Conservation (phyloP, 1,284 basidiomycete species). For the Malassezia vespertilionis region DNA sequence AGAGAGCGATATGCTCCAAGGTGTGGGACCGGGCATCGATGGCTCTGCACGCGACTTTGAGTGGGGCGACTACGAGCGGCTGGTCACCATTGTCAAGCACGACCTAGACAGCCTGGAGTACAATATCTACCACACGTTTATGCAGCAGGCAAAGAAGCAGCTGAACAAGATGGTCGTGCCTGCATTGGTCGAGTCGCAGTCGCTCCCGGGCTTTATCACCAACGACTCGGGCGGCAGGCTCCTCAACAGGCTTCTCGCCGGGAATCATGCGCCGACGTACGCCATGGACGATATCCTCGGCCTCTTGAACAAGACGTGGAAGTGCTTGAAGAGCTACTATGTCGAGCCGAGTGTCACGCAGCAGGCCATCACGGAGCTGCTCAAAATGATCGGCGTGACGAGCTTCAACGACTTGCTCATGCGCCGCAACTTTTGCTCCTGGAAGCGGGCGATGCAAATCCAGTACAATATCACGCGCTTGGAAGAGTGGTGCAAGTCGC, state of each 20-base stretch:
- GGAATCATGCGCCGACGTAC: conserved; percentile 74
- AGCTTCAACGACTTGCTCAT: conserved; percentile 98
- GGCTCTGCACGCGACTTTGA: conserved; percentile 84
- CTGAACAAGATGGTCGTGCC: conserved; percentile 97
- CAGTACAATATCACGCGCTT: conserved; percentile 56
- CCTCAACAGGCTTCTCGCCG: conserved; percentile 74
- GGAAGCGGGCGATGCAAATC: conserved; percentile 68
- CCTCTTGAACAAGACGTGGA: conserved; percentile 94
- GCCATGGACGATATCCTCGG: conserved; percentile 98
- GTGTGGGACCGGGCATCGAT: conserved; percentile 82
- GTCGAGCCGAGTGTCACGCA: conserved; percentile 96
- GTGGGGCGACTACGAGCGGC: conserved; percentile 91
- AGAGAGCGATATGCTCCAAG: conserved; percentile 94
- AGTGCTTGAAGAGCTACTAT: conserved; percentile 95
- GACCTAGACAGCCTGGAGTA: conserved; percentile 97
- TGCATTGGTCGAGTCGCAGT: conserved; percentile 92
- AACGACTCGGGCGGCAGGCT: conserved; percentile 82
- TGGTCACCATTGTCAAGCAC: conserved; percentile 95
- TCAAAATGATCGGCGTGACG: conserved; percentile 91
- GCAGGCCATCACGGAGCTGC: conserved; percentile 87
- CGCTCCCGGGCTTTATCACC: conserved; percentile 91
- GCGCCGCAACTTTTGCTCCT: conserved; percentile 97
- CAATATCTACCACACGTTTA: conserved; percentile 99
- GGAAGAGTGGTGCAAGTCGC: conserved; percentile 61
- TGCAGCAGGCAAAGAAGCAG: conserved; percentile 95